A percentile compares a stretch with the other conserved stretches of the same genome.
phyloP scores from a whole-genome alignment of 495 filamentous ascomycete species.

The Aspergillus homomorphus region DNA sequence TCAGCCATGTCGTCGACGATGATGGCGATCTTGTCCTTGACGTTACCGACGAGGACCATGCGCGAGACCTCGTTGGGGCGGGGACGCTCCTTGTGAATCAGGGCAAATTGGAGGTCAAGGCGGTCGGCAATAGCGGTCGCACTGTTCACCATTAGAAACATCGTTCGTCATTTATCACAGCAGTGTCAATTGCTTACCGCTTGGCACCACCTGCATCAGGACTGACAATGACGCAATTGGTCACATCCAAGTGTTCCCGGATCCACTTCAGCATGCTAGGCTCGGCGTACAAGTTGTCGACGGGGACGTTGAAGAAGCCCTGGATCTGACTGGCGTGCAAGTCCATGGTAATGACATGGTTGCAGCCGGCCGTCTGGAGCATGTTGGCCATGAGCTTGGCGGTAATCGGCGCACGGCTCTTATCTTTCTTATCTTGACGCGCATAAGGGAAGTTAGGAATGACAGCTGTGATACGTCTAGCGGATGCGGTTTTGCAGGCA shows the following conservation, averaged over 20 bases:
- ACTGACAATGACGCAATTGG: constrained; percentile 90
- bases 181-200: constrained; percentile 58
- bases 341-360: constrained; percentile 89
- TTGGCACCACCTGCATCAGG: constrained; percentile 97
- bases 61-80: constrained; percentile 92
- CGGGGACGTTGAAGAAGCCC: constrained; percentile 97
- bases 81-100: constrained; percentile 97
- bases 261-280: constrained; percentile 91
- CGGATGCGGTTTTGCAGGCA: constrained; percentile 95
- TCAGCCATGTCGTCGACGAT: constrained; percentile 86
- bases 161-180: no score
- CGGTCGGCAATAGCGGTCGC: constrained; percentile 96
- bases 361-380: constrained; percentile 88
- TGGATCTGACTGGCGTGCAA: constrained; percentile 61
- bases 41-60: constrained; percentile 79
- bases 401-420: constrained; percentile 79
- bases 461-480: constrained; percentile 84
- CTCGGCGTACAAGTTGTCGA: constrained; percentile 96
- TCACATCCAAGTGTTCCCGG: constrained; percentile 74
- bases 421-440: constrained; percentile 99
- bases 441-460: constrained; percentile 98
- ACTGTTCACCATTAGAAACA: constrained; percentile 39
- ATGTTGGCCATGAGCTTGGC: constrained; percentile 97
- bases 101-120: constrained; percentile 90
- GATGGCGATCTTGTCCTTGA: constrained; percentile 62